phyloP scores from a whole-genome alignment of 2,329 filamentous ascomycete genomes.

The Coccinonectria pachysandricola region DNA sequence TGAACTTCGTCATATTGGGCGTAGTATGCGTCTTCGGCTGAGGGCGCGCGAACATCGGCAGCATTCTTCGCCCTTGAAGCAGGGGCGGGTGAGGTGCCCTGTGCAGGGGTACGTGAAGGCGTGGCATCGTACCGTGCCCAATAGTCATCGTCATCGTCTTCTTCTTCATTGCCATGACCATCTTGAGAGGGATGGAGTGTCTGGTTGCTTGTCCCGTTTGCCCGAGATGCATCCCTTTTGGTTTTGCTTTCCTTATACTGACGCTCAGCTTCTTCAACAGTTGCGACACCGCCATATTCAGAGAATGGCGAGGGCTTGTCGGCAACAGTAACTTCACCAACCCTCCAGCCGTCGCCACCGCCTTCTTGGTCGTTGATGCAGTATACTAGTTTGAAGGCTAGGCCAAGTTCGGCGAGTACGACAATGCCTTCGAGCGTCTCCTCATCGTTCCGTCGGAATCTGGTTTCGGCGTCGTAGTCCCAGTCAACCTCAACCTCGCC shows the following conservation, averaged over 20 bases:
- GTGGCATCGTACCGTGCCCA: slow-evolving; percentile 71
- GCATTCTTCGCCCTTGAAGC: slow-evolving; percentile 18
- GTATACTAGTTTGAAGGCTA: slow-evolving; percentile 60
- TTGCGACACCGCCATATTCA: slow-evolving; percentile 38
- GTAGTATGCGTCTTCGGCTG: slow-evolving; percentile 62
- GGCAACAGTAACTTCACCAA: slow-evolving; percentile 56
- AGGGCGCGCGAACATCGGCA: slow-evolving; percentile 17
- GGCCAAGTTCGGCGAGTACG: slow-evolving; percentile 47
- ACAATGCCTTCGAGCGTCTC: slow-evolving; percentile 66
- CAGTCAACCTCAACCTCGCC: slow-evolving; percentile 69
- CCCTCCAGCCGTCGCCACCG: slow-evolving; percentile 55
- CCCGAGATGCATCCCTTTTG: slow-evolving; percentile 11
- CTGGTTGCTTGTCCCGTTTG: slow-evolving; percentile 7
- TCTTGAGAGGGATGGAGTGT: slow-evolving; percentile 8
- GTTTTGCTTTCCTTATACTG: slow-evolving; percentile 31
- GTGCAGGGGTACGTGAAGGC: slow-evolving; percentile 52
- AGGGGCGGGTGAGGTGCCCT: slow-evolving; percentile 54
- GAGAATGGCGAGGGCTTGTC: slow-evolving; percentile 49
- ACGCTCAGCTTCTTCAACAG: slow-evolving; percentile 51
- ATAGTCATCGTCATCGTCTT: slow-evolving; percentile 67
- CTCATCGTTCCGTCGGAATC: slow-evolving; percentile 59
- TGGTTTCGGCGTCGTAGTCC: slow-evolving; percentile 50
- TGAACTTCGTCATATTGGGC: slow-evolving; percentile 69
- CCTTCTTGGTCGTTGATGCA: slow-evolving; percentile 55
- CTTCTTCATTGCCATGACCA: slow-evolving; percentile 31